Evolutionary conservation across 345 rosid genomes (phyloP).

Genomic region (Laguncularia racemosa): DNA sequence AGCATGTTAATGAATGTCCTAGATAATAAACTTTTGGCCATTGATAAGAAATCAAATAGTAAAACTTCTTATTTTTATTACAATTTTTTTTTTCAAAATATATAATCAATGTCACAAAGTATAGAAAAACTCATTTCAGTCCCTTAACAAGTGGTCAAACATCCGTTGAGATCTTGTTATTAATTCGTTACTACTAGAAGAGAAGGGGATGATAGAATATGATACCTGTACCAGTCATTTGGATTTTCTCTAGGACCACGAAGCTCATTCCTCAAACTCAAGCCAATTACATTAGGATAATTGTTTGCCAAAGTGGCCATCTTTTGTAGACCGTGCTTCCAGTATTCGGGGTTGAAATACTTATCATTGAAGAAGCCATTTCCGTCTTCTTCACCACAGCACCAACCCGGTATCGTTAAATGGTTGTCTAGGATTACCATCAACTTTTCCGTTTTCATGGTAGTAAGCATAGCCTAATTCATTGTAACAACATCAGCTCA

Average conservation of each 20-base stretch:
- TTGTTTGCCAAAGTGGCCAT: constrained; percentile 62
- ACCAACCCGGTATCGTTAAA: constrained; percentile 85
- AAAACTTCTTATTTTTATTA: no score
- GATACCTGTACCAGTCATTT: constrained; percentile 80
- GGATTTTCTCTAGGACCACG: constrained; percentile 75
- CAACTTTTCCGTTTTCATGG: constrained; percentile 50
- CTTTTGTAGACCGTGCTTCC: constrained; percentile 54
- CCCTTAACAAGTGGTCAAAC: no score
- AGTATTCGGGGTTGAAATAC: constrained; percentile 55
- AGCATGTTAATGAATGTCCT: no score
- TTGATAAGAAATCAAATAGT: no score
- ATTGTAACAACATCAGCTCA: no score
- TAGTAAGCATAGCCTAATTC: constrained; percentile 58
- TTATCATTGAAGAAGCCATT: constrained; percentile 90
- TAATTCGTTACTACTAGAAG: no score
- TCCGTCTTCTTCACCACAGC: constrained; percentile 60
- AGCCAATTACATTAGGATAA: constrained; percentile 57
- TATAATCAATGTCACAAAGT: no score
- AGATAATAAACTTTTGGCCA: no score
- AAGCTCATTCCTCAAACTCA: constrained; percentile 93
- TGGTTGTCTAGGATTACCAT: constrained; percentile 92
- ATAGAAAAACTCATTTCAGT: no score
- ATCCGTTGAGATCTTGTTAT: no score
- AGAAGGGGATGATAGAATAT: no score
- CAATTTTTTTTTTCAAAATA: no score